Evolutionary conservation across 2,329 filamentous ascomycete species (phyloP), one percentile per base, ranked within the genome.

Genomic region (Botryotinia globosa): DNA sequence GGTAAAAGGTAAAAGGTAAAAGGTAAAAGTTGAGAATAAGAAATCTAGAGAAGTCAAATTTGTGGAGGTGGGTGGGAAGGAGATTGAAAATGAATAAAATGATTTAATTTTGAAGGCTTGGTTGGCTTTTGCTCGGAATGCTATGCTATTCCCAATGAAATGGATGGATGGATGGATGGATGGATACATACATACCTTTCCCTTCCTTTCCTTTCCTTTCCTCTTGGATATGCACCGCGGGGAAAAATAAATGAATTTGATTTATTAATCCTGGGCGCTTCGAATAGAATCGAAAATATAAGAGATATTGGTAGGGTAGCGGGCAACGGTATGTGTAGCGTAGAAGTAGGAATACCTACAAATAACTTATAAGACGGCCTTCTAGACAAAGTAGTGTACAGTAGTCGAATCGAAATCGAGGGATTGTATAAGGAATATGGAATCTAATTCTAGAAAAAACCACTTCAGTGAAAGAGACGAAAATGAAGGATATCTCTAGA

Each of bases 51-150:
- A 66, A 66, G 64, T 39, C 44, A 51, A 66, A 39, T 54, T 54
- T 37, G 45, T 51, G 64, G 64, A 54, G 64, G 64, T 66, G 64
- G 63, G 25, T 66, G 32, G 64, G 64, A 66, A 25, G n/a, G 61
- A 32, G 18, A 54, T 54, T 54, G 44, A 18, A 59, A 22, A 59
- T 59, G 56, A 37, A 61, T 61, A 25, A 37, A 61, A 12, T 44
- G 29, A n/a, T n/a, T n/a, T n/a, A n/a, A n/a, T n/a, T 44, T 63
- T 63, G 29, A 32, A 39, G 25, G 29, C 61, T 63, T 42, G 61
- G 61, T 63, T 42, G 61, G 61, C 61, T 29, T 64, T n/a, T 20
- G 10, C 37, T 64, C 25, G 61, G 61, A 64, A 64, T 64, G 61
- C 25, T 18, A 64, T 64, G 61, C 25, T 18, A 44, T 62, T 62